Evolutionary conservation across 1,284 basidiomycete species (phyloP).

Genomic region (Xerocomus minutiporus): DNA sequence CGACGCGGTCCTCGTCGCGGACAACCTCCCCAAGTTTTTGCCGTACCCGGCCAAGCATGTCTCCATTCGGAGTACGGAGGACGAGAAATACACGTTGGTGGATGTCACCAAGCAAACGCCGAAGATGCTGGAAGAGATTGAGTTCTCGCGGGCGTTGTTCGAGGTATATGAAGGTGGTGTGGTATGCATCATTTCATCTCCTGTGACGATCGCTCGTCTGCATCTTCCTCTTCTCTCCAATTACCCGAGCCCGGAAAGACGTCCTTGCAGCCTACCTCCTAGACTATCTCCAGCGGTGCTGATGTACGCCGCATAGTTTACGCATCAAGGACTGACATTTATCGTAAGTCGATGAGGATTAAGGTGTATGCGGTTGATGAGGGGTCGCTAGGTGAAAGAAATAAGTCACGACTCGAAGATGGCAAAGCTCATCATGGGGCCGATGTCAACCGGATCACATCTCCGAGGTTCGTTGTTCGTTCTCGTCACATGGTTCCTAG

Average conservation of each 20-base stretch:
- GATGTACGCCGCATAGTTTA: constrained; percentile 47
- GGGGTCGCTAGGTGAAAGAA: constrained; percentile 59
- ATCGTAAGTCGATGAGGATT: constrained; percentile 42
- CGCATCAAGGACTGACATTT: constrained; percentile 78
- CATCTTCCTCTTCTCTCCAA: too few species aligned
- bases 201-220: background rate
- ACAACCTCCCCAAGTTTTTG: constrained; percentile 65
- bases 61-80: constrained; percentile 72
- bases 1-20: constrained; percentile 76
- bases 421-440: constrained; percentile 62
- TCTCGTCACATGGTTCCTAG: background rate
- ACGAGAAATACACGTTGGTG: constrained; percentile 76
- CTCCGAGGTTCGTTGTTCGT: constrained; percentile 52
- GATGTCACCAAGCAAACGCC: constrained; percentile 52
- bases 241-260: too few species aligned
- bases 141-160: constrained; percentile 36
- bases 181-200: too few species aligned
- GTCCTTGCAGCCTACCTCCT: too few species aligned
- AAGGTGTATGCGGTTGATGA: constrained; percentile 5
- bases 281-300: background rate
- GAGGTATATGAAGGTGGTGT: too few species aligned
- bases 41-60: constrained; percentile 74
- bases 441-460: constrained; percentile 83
- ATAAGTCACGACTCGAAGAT: constrained; percentile 76
- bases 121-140: constrained; percentile 79